These are phyloP conservation scores for Lasiosphaeris hirsuta DNA, from an alignment of 495 filamentous ascomycete species.

Conservation along the genomic window DNA sequence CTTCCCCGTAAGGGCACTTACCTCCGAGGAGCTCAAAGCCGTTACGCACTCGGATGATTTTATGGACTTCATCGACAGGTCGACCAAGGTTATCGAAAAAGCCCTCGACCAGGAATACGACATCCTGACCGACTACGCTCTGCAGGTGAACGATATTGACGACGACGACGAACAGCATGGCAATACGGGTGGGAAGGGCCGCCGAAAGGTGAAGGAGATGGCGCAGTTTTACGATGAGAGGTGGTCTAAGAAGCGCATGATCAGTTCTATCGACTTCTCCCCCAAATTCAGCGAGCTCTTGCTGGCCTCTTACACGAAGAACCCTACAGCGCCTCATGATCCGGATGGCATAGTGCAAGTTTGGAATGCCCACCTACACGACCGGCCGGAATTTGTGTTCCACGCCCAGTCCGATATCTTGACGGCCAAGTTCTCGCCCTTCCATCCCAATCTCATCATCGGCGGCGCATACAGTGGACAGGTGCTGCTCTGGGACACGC, in stretches of 20 bases:
- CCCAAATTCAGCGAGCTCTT: conserved; percentile 93
- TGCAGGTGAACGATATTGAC: conserved; percentile 67
- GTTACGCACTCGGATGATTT: conserved; percentile 93
- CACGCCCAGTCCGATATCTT: conserved; percentile 95
- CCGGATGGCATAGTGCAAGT: conserved; percentile 92
- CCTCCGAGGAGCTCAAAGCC: conserved; percentile 81
- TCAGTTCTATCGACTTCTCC: conserved; percentile 88
- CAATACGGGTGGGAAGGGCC: conserved; percentile 66
- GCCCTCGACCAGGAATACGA: conserved; percentile 92
- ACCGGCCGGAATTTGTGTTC: conserved; percentile 92
- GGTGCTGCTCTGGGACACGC: conserved; percentile 97
- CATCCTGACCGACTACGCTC: conserved; percentile 88
- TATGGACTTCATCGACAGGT: conserved; percentile 89
- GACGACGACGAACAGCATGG: conserved; percentile 81
- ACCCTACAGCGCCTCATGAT: conserved; percentile 89
- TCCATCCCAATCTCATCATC: conserved; percentile 92
- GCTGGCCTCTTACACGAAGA: conserved; percentile 93
- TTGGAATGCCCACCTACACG: conserved; percentile 93
- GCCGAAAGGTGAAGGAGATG: conserved; percentile 78
- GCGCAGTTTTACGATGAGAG: conserved; percentile 91
- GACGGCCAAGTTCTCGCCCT: conserved; percentile 93
- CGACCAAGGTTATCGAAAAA: conserved; percentile 94
- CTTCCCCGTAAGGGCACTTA: conserved; percentile 79
- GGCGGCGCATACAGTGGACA: conserved; percentile 95
- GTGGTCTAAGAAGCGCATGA: conserved; percentile 97